phyloP scores from a whole-genome alignment of 805 yeast species.

The Hanseniaspora singularis region DNA sequence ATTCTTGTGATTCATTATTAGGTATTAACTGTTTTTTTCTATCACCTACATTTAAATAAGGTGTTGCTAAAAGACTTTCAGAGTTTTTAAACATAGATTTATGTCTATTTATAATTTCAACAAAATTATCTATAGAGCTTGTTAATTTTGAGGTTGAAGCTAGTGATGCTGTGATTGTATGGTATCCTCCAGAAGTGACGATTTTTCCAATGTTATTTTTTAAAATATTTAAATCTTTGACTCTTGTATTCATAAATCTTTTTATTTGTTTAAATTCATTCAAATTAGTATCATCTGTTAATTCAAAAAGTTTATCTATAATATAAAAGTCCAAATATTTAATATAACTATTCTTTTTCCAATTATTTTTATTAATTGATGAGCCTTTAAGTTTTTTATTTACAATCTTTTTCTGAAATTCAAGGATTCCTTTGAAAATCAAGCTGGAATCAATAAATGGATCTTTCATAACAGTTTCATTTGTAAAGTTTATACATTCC shows the following conservation, averaged over 20 bases:
- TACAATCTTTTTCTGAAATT: conserved; percentile 63
- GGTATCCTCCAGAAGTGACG: conserved; percentile 24
- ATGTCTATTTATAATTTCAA: conserved; percentile 7
- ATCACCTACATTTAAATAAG: background rate
- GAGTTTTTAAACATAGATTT: conserved; percentile 13
- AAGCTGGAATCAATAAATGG: too few relatives aligned
- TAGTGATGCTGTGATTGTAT: conserved; percentile 25
- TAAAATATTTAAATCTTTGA: conserved; percentile 43
- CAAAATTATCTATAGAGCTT: conserved; percentile 29
- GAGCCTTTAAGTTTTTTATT: conserved; percentile 32
- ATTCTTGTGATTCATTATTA: too few relatives aligned
- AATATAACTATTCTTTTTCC: conserved; percentile 20
- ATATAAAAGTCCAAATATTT: conserved; percentile 49
- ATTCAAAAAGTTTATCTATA: conserved; percentile 35
- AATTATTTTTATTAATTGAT: background rate
- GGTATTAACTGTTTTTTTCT: background rate
- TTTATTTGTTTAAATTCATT: conserved; percentile 42
- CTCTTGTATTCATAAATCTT: conserved; percentile 59
- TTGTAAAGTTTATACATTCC: conserved; percentile 36
- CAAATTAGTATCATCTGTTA: conserved; percentile 35
- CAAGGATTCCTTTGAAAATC: too few relatives aligned
- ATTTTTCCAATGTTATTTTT: conserved; percentile 1
- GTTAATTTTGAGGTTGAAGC: conserved; percentile 31
- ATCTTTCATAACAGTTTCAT: background rate
- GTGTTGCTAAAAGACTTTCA: conserved; percentile 7